Evolutionary conservation across 768 basidiomycete species (phyloP), one percentile per base, ranked within the genome.

Genomic region (Collybiopsis confluens): DNA sequence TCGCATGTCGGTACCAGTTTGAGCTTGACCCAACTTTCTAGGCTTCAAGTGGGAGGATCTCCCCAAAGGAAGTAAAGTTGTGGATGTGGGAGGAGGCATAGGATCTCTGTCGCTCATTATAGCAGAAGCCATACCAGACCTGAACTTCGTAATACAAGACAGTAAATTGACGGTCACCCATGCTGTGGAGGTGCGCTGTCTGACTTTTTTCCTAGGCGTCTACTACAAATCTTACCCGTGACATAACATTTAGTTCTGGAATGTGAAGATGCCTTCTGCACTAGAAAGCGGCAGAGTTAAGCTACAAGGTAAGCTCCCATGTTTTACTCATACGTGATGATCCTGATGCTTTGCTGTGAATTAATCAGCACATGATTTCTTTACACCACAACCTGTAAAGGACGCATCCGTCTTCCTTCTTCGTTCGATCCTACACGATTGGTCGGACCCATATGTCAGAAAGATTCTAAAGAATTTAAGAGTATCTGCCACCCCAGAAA

Each of bases 61-160:
- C 24, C 72, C 74, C 0, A 62, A 63, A n/a, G 77, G 74, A 13
- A 73, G 79, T 7, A 62, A 80, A 3, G 69, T 88, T 11, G 78
- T 88, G 3, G 86, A 88, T 54, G 83, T 88, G 2, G 86, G 86
- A 1, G 86, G 86, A 10, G 85, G 86, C 2, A 81, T 87, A 27
- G 86, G 86, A 15, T 70, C 72, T 4, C 62, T 69, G 0, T 64
- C 68, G 20, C 61, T 76, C 54, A 51, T 65, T 1, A 59, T 77
- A 5, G 68, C 69, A 1, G 64, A 65, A 18, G 62, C 66, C 3
- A 67, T 66, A 54, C 73, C 75, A 3, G 40, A 47, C 11, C 59
- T 81, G 53, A 73, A 74, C 38, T 74, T 87, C 56, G 65, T 86
- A 16, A 73, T 88, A 24, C 86, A 88, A 58, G 86, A 88, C 60